Conservation (phyloP, 352 stramenopile genomes). For the Phytophthora cryptogea region DNA sequence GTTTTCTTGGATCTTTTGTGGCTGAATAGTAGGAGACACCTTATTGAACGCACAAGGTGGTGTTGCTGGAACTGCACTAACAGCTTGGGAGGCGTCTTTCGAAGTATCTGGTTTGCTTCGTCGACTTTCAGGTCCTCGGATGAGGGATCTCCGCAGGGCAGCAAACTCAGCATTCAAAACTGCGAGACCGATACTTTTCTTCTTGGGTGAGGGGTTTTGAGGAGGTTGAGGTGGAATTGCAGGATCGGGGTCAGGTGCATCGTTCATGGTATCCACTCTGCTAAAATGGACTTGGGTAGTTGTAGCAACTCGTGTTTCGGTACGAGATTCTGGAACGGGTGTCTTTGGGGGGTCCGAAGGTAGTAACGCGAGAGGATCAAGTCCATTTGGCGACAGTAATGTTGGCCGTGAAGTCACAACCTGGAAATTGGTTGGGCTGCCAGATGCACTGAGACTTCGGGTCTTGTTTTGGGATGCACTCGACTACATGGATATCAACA, state of each 20-base stretch:
- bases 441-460: conserved; percentile 12
- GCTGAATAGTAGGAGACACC: background rate
- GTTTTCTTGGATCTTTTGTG: background rate
- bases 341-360: conserved; percentile 15
- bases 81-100: conserved; percentile 8
- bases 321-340: conserved; percentile 12
- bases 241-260: conserved; percentile 2
- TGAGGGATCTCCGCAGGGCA: conserved; percentile 20
- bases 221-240: background rate
- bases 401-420: conserved; percentile 6
- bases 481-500: background rate
- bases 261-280: conserved; percentile 11
- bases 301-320: conserved; percentile 15
- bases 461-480: conserved; percentile 1
- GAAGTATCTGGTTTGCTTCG: conserved; percentile 19
- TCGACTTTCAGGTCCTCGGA: conserved; percentile 16
- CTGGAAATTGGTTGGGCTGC: conserved; percentile 16
- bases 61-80: background rate
- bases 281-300: conserved; percentile 14
- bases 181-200: conserved; percentile 30
- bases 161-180: conserved; percentile 29
- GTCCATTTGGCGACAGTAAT: conserved; percentile 5
- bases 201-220: conserved; percentile 28
- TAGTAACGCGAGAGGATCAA: conserved; percentile 15
- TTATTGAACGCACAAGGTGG: background rate